A percentile compares a stretch with the other conserved stretches of the same genome.
Conservation (phyloP, 148 eudicot genomes). For the Cornus florida region DNA sequence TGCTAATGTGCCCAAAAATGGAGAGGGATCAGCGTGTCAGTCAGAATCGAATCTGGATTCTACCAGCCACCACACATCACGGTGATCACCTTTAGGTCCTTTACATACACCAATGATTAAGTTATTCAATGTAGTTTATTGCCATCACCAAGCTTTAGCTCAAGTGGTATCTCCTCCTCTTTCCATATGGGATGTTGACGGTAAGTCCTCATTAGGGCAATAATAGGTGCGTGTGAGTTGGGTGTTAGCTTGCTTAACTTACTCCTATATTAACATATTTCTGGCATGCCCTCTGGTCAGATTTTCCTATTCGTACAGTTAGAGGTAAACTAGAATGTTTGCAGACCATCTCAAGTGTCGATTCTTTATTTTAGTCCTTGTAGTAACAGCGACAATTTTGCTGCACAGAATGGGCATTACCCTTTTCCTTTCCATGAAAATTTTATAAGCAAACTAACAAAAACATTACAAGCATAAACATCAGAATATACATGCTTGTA, state of each 20-base stretch:
- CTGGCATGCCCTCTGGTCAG: too few relatives aligned
- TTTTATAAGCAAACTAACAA: not conserved
- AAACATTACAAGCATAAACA: not conserved
- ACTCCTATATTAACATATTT: too few relatives aligned
- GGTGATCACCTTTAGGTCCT: too few relatives aligned
- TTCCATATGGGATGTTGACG: too few relatives aligned
- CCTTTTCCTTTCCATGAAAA: not conserved
- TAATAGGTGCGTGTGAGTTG: too few relatives aligned
- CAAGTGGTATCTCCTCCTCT: too few relatives aligned
- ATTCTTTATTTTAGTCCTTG: not conserved
- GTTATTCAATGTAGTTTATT: not conserved
- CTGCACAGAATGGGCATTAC: not conserved
- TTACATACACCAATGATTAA: not conserved
- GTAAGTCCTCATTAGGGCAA: too few relatives aligned
- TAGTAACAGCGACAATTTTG: not conserved
- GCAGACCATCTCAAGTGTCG: too few relatives aligned
- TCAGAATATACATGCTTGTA: not conserved
- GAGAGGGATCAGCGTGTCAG: not conserved
- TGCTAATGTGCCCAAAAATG: constrained; percentile 29
- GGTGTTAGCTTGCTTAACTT: too few relatives aligned
- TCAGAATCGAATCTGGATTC: not conserved
- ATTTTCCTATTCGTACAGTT: too few relatives aligned
- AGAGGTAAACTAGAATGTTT: too few relatives aligned
- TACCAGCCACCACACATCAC: not conserved
- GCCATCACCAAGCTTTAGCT: not conserved